phyloP scores from a whole-genome alignment of 495 filamentous ascomycete genomes.

The Penicillium crystallinum region DNA sequence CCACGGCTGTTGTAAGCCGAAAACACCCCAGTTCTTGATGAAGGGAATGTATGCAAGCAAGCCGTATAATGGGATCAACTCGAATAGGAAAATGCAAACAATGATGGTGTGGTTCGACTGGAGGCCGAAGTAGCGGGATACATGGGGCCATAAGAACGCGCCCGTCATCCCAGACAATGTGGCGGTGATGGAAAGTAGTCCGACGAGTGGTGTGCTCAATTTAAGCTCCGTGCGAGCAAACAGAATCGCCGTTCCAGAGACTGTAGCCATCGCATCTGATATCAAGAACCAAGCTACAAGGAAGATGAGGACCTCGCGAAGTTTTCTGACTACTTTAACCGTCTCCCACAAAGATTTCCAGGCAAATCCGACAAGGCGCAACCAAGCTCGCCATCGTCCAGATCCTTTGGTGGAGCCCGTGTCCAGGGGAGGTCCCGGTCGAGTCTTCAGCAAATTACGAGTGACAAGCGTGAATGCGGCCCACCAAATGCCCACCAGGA shows the following conservation, averaged over 20 bases:
- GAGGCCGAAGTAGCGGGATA: conserved; percentile 58
- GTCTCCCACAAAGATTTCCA: conserved; percentile 80
- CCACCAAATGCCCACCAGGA: conserved; percentile 87
- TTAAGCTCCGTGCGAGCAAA: conserved; percentile 84
- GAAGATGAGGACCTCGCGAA: conserved; percentile 78
- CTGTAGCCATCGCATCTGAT: conserved; percentile 82
- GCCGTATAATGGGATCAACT: conserved; percentile 81
- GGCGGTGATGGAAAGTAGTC: conserved; percentile 76
- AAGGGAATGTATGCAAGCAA: conserved; percentile 78
- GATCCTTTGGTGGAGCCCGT: conserved; percentile 10
- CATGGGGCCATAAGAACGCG: conserved; percentile 74
- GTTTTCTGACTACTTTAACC: conserved; percentile 62
- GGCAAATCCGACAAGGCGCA: conserved; percentile 61
- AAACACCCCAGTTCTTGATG: conserved; percentile 62
- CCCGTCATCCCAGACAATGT: conserved; percentile 73
- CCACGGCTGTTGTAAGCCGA: conserved; percentile 81
- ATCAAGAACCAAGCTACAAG: conserved; percentile 85
- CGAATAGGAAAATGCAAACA: conserved; percentile 74
- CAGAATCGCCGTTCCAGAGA: conserved; percentile 84
- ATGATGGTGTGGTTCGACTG: conserved; percentile 76
- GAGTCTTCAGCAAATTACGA: conserved; percentile 71
- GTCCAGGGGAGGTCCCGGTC: conserved; percentile 73
- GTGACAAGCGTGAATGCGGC: conserved; percentile 74
- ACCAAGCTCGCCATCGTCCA: conserved; percentile 29
- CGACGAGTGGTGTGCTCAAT: conserved; percentile 70